Evolutionary conservation across 495 filamentous ascomycete genomes (phyloP).

Genomic region (Aspergillus sparsus): DNA sequence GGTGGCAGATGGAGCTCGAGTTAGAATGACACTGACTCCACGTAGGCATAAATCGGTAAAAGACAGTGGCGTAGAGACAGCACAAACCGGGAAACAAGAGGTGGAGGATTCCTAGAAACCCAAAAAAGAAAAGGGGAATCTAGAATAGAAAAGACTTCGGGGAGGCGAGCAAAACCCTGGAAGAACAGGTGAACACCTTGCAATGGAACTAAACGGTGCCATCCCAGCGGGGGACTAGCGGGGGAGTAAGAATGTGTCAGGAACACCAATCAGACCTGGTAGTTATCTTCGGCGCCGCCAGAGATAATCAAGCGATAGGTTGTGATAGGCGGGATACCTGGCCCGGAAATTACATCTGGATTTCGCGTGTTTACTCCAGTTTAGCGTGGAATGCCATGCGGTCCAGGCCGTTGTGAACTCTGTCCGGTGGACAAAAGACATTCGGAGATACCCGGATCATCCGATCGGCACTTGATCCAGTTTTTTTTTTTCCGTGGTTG

Average conservation of each 20-base stretch:
- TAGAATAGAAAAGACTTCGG: background rate
- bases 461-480: slow-evolving; percentile 9
- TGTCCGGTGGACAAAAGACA: background rate
- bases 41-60: slow-evolving; percentile 9
- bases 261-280: slow-evolving; percentile 20
- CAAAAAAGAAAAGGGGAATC: background rate
- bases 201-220: background rate
- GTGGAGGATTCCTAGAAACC: background rate
- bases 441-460: slow-evolving; percentile 15
- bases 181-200: background rate
- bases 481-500: no score
- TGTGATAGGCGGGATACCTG: background rate
- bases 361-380: background rate
- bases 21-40: slow-evolving; percentile 6
- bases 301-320: background rate
- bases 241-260: slow-evolving; percentile 12
- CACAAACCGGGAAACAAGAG: background rate
- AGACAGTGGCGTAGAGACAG: background rate
- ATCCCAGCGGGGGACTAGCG: slow-evolving; percentile 3
- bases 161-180: background rate
- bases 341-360: background rate
- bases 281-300: background rate
- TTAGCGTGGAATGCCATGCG: slow-evolving; percentile 1
- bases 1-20: background rate
- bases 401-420: background rate